Evolutionary conservation across 225 moss, liverwort and hornwort species (phyloP), one percentile per base, ranked within the genome.

Genomic region (Sphagnum contortum): DNA sequence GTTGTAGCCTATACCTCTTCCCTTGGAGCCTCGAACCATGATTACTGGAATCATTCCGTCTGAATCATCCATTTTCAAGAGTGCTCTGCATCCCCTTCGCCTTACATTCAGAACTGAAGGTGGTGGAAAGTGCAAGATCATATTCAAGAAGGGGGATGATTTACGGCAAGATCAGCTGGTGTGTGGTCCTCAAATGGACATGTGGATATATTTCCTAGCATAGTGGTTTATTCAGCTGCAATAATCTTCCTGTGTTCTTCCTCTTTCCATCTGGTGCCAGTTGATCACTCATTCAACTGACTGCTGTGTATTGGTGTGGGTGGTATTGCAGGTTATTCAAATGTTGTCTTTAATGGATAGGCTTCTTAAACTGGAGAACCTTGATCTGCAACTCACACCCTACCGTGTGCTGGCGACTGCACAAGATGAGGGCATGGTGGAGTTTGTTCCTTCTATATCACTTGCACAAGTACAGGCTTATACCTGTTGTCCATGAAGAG

Each of bases 321-420:
- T 45, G 58, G 13, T 73, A 49, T 71, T 62, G 69, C 88, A 94
- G 94, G 91, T 95, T 0, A 82, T 95, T 63, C 94, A 95, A 79
- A 91, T 95, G 91, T 80, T 95, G 44, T 91, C 89, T 5, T 73
- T 95, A 66, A 95, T 95, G 94, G 91, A 95, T 70, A 91, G 94
- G 65, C 81, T 95, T 50, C 74, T 95, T 50, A 95, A 95, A 75
- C 64, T 91, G 71, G 94, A 95, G 66, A 95, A 95, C 71, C 81
- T 95, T 56, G 94, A 95, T 69, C 79, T 91, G 59, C 91, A 89
- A 68, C 77, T 95, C 47, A 95, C 94, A 56, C 89, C 94, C 2
- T 95, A 91, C 69, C 80, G 80, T 76, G 94, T 91, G 59, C 75
- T 95, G 52, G 94, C 94, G 64, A 95, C 91, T 74, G 94, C 89